Evolutionary conservation across 2,329 filamentous ascomycete genomes (phyloP).

Genomic region (Hysterium pulicare): DNA sequence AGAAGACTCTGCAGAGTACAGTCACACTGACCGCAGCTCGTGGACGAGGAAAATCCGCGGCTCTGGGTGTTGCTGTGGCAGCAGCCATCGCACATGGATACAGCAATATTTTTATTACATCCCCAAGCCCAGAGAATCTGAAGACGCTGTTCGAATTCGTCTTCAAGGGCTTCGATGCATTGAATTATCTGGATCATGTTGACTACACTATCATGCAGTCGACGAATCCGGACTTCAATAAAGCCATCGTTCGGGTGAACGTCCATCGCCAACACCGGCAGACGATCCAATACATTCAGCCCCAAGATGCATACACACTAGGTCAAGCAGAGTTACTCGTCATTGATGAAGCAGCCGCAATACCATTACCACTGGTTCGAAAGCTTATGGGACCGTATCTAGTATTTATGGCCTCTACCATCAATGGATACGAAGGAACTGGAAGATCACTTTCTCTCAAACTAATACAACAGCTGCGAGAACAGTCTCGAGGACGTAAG

Average conservation of each 20-base stretch:
- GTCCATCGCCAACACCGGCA: constrained; percentile 92
- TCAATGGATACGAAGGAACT: constrained; percentile 98
- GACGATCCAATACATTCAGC: constrained; percentile 97
- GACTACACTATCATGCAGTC: constrained; percentile 99
- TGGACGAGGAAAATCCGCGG: constrained; percentile 95
- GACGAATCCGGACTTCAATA: constrained; percentile 98
- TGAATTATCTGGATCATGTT: constrained; percentile 89
- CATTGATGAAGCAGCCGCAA: constrained; percentile 96
- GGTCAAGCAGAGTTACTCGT: constrained; percentile 94
- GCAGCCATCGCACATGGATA: constrained; percentile 94
- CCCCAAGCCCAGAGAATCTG: constrained; percentile 94
- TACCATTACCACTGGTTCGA: constrained; percentile 84
- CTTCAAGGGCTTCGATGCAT: constrained; percentile 94
- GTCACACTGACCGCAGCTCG: constrained; percentile 89
- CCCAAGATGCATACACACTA: constrained; percentile 90
- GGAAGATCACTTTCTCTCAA: constrained; percentile 92
- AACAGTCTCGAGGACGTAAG: constrained; percentile 74
- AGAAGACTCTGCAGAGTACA: constrained; percentile 92
- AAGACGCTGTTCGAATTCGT: constrained; percentile 98
- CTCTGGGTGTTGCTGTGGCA: constrained; percentile 88
- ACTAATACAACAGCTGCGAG: constrained; percentile 92
- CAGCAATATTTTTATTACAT: constrained; percentile 99
- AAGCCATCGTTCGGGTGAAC: constrained; percentile 96
- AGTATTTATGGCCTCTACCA: constrained; percentile 98
- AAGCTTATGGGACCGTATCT: constrained; percentile 96